Evolutionary conservation across 2,329 filamentous ascomycete species (phyloP).

Genomic region (Microcyclosporella mali): DNA sequence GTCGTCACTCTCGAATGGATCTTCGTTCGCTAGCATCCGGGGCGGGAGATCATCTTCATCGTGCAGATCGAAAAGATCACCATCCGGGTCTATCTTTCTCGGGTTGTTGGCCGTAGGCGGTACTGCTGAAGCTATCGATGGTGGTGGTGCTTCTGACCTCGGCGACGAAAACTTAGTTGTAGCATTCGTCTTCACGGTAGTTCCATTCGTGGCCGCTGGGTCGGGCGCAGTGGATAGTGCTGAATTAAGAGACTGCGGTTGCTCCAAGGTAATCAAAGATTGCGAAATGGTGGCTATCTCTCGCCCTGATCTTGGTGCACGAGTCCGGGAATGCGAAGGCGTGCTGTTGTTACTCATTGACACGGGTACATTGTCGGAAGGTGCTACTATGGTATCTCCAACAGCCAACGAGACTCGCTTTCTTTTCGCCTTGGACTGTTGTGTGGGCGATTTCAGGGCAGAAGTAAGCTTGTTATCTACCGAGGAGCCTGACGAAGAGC

Average conservation of each 20-base stretch:
- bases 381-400: slow-evolving; percentile 32
- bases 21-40: slow-evolving; percentile 1
- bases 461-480: slow-evolving; percentile 30
- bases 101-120: neutral
- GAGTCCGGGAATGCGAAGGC: slow-evolving; percentile 28
- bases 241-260: no score
- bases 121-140: neutral
- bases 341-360: slow-evolving; percentile 21
- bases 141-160: neutral
- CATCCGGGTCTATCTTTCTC: slow-evolving; percentile 20
- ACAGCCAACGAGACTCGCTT: slow-evolving; percentile 34
- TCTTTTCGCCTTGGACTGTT: slow-evolving; percentile 18
- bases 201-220: neutral
- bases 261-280: no score
- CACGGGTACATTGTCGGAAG: slow-evolving; percentile 30
- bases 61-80: slow-evolving; percentile 29
- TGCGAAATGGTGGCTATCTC: neutral
- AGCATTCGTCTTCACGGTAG: neutral
- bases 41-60: slow-evolving; percentile 15
- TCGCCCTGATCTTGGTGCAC: slow-evolving; percentile 9
- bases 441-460: slow-evolving; percentile 30
- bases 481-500: slow-evolving; percentile 32
- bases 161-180: neutral
- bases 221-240: neutral
- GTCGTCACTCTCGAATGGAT: slow-evolving; percentile 6